phyloP scores from a whole-genome alignment of 371 early-diverging fungal genomes.

The Mortierella sp. region DNA sequence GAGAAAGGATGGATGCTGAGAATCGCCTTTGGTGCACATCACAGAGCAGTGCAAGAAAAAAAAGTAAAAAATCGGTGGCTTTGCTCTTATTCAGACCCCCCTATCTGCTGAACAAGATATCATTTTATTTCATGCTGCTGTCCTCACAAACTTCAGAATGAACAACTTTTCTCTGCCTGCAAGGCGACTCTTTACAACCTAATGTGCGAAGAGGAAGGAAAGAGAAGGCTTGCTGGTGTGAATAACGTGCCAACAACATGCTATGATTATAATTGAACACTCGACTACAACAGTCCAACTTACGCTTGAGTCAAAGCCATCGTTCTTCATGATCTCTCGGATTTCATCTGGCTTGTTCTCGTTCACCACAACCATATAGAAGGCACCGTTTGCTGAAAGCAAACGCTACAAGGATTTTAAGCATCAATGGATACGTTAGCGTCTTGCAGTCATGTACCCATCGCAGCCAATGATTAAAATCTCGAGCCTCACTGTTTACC shows the following conservation, averaged over 20 bases:
- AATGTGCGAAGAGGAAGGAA: not conserved
- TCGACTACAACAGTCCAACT: not conserved
- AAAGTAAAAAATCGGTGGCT: not conserved
- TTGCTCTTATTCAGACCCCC: not conserved
- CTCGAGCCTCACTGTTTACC: constrained; percentile 49
- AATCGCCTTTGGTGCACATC: not conserved
- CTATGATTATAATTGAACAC: not conserved
- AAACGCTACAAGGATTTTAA: constrained; percentile 61
- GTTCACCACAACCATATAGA: constrained; percentile 91
- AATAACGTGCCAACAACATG: not conserved
- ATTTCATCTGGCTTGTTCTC: constrained; percentile 94
- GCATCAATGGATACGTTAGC: too few relatives aligned
- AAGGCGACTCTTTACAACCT: constrained; percentile 65
- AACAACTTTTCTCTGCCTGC: constrained; percentile 74
- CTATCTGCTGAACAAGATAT: not conserved
- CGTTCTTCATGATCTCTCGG: constrained; percentile 65
- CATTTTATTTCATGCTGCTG: constrained; percentile 6
- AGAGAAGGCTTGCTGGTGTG: constrained; percentile 8
- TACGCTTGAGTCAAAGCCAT: constrained; percentile 61
- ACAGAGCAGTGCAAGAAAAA: not conserved
- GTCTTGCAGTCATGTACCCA: too few relatives aligned
- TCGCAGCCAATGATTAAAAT: too few relatives aligned
- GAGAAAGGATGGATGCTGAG: not conserved
- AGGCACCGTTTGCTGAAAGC: constrained; percentile 80
- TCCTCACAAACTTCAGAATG: constrained; percentile 66